Conservation (phyloP, 2,329 filamentous ascomycete genomes). For the Fusarium pininemorale region DNA sequence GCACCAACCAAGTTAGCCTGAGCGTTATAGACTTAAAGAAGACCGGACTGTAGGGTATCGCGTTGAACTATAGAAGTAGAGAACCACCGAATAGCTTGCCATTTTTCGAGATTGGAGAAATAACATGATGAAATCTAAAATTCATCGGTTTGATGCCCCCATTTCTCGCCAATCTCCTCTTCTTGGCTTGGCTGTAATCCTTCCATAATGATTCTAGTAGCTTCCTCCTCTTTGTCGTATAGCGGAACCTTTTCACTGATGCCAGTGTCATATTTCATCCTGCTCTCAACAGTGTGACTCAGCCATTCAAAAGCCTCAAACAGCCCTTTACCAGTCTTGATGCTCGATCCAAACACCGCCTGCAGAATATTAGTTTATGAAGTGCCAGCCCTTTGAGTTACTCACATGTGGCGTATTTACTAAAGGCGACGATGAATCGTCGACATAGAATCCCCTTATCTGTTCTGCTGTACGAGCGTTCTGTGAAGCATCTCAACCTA, state of each 20-base stretch:
- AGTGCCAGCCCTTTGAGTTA: background rate
- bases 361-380: background rate
- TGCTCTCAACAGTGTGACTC: background rate
- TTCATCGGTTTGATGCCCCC: no score
- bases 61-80: background rate
- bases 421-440: background rate
- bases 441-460: background rate
- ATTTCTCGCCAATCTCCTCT: background rate
- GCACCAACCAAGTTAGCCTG: conserved; percentile 53
- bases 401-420: background rate
- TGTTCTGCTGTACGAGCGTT: background rate
- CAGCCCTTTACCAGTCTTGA: background rate
- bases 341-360: background rate
- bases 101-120: no score
- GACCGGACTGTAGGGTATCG: conserved; percentile 3
- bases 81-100: no score
- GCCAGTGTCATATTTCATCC: background rate
- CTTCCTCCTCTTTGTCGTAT: background rate
- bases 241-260: background rate
- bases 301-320: background rate
- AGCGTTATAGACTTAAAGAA: conserved; percentile 45
- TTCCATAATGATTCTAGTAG: background rate
- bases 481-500: accelerated
- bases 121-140: background rate
- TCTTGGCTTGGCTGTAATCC: background rate